Conservation (phyloP, 306 rosid species). For the Pyrus bretschneideri region DNA sequence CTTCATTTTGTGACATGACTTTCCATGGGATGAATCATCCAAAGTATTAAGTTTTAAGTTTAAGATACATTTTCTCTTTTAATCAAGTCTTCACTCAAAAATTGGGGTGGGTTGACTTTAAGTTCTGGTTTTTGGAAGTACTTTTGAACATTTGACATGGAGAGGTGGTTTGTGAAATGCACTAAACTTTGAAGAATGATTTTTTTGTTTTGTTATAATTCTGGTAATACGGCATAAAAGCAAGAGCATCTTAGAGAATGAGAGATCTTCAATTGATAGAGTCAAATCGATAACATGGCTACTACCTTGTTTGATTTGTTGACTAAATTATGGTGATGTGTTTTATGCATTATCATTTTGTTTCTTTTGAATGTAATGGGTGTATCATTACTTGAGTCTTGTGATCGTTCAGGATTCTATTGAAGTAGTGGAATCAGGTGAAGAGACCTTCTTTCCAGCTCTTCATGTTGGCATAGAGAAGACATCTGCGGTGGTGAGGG, state of each 20-base stretch:
- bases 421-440: slow-evolving; percentile 70
- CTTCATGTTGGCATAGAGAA: slow-evolving; percentile 58
- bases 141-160: background rate
- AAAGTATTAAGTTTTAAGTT: background rate
- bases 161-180: background rate
- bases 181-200: background rate
- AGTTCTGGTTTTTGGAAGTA: background rate
- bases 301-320: background rate
- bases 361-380: background rate
- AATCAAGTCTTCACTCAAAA: background rate
- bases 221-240: background rate
- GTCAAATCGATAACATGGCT: background rate
- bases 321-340: background rate
- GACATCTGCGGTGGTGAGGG: slow-evolving; percentile 76
- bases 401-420: slow-evolving; percentile 52
- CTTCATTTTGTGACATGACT: background rate
- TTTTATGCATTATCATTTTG: background rate
- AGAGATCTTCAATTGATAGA: background rate
- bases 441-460: slow-evolving; percentile 88
- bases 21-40: background rate
- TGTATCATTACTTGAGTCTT: background rate
- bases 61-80: background rate
- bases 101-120: background rate
- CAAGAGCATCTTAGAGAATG: background rate
- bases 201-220: background rate